These are phyloP conservation scores for Kazachstania bromeliacearum DNA, from an alignment of 805 yeast genomes.

Conservation along the genomic window DNA sequence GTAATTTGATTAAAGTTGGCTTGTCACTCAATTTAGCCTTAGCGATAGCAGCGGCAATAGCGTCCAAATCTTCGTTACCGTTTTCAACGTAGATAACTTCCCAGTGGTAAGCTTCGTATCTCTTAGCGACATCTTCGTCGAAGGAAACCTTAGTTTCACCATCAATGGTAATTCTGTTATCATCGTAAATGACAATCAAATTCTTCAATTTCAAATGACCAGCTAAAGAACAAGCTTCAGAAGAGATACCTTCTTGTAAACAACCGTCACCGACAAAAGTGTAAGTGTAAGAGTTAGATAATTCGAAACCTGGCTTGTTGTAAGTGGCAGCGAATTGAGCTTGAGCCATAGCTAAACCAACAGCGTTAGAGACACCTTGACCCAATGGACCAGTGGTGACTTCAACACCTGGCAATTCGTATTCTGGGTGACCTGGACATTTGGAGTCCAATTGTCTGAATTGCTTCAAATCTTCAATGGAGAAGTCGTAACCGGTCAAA, in stretches of 20 bases:
- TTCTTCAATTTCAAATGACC: constrained; percentile 92
- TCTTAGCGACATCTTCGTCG: constrained; percentile 81
- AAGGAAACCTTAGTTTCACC: constrained; percentile 85
- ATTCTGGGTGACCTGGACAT: constrained; percentile 98
- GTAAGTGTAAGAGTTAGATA: constrained; percentile 71
- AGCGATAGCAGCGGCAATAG: constrained; percentile 63
- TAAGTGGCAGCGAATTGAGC: constrained; percentile 83
- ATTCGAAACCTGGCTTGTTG: constrained; percentile 66
- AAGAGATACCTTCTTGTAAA: constrained; percentile 94
- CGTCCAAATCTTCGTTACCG: constrained; percentile 71
- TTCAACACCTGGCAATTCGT: constrained; percentile 83
- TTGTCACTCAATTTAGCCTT: constrained; percentile 75
- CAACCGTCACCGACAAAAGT: constrained; percentile 93
- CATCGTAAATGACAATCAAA: constrained; percentile 92
- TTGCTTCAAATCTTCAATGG: constrained; percentile 77
- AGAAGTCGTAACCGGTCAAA: constrained; percentile 65
- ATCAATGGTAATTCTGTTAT: constrained; percentile 93
- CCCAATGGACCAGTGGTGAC: constrained; percentile 99
- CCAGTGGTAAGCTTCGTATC: constrained; percentile 95
- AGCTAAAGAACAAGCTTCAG: constrained; percentile 90
- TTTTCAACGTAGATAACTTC: constrained; percentile 65
- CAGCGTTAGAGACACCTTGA: constrained; percentile 94
- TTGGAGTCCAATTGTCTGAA: constrained; percentile 87
- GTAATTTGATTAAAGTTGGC: constrained; percentile 83
- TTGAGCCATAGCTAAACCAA: constrained; percentile 94